These are phyloP conservation scores for Bimuria novae-zelandiae DNA, from an alignment of 2,329 filamentous ascomycete species.

Conservation along the genomic window DNA sequence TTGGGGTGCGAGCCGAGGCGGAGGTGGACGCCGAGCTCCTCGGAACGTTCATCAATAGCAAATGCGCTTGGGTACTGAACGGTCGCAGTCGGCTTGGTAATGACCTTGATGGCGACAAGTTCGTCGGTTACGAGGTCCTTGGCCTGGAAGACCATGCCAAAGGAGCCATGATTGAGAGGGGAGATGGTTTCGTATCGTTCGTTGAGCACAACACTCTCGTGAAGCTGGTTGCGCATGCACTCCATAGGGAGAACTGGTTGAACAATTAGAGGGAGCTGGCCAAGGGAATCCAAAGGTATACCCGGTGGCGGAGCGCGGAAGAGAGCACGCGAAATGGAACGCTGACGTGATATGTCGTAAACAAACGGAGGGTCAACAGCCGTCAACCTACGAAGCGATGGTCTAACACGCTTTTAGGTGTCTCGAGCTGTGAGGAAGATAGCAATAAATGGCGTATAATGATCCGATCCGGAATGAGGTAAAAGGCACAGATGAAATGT, in stretches of 20 bases:
- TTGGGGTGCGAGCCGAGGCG: constrained; percentile 81
- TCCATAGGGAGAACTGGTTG: constrained; percentile 62
- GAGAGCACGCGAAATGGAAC: constrained; percentile 26
- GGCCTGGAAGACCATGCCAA: constrained; percentile 97
- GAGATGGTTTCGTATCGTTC: constrained; percentile 90
- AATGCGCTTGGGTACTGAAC: constrained; percentile 65
- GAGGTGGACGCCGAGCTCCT: constrained; percentile 79
- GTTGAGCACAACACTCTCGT: constrained; percentile 77
- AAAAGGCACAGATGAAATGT: constrained; percentile 28
- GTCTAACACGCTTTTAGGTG: constrained; percentile 46
- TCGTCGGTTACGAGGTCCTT: constrained; percentile 76
- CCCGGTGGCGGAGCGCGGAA: constrained; percentile 38
- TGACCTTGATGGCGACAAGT: constrained; percentile 91
- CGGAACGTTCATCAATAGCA: constrained; percentile 79
- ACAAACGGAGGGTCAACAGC: constrained; percentile 41
- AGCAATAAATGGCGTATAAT: constrained; percentile 41
- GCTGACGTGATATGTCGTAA: constrained; percentile 34
- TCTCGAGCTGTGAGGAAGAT: constrained; percentile 35
- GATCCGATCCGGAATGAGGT: constrained; percentile 24
- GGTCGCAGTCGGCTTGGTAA: constrained; percentile 77
- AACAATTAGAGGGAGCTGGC: constrained; percentile 24
- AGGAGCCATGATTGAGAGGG: constrained; percentile 97
- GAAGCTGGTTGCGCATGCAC: constrained; percentile 83
- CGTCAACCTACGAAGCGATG: constrained; percentile 41
- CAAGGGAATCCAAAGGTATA: constrained; percentile 39